Evolutionary conservation across 1,139 yeast genomes (phyloP), one percentile per base, ranked within the genome.

Genomic region (Meyerozyma smithsonii): DNA sequence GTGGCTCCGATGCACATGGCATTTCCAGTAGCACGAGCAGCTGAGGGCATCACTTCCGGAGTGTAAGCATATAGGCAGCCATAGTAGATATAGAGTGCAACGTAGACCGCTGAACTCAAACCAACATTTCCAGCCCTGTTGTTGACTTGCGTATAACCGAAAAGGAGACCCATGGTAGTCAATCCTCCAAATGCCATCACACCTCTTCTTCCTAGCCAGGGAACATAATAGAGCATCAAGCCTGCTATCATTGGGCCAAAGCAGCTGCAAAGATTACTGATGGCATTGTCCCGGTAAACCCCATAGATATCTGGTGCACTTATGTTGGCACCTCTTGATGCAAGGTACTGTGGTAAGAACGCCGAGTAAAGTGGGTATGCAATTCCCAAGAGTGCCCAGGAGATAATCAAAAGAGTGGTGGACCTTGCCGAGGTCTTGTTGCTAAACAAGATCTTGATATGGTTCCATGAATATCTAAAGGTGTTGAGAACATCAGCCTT

Each of bases 331-430:
- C 72, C 72, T 51, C 69, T 52, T 11, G 69, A 55, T 18, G 65
- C 64, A 36, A 67, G 56, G 46, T 67, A 67, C 4, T 46, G 57
- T 2, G 70, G 71, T 42, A 67, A 56, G 48, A 66, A 67, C 5
- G 65, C 55, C 33, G 68, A 63, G 43, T 65, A 66, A 38, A 66
- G 55, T 11, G 69, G 69, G 46, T 67, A 66, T 7, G 64, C 51
- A 41, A 66, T 62, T 7, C 72, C 73, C 35, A 66, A 54, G 30
- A 61, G 54, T 33, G 63, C 57, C 71, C 71, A 65, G 24, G 68
- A 61, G 14, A 58, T 37, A 39, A 63, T 59, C 28, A 67, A 52
- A 26, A 63, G 50, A 1, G 55, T 15, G 11, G 69, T 58, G 15
- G 66, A 59, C 41, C 63, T 48, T 4, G 54, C 51, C 36, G 61